Percentiles rank a stretch among this genome's conserved stretches.
phyloP scores from a whole-genome alignment of 2,329 filamentous ascomycete genomes.

The Grosmannia serpens region DNA sequence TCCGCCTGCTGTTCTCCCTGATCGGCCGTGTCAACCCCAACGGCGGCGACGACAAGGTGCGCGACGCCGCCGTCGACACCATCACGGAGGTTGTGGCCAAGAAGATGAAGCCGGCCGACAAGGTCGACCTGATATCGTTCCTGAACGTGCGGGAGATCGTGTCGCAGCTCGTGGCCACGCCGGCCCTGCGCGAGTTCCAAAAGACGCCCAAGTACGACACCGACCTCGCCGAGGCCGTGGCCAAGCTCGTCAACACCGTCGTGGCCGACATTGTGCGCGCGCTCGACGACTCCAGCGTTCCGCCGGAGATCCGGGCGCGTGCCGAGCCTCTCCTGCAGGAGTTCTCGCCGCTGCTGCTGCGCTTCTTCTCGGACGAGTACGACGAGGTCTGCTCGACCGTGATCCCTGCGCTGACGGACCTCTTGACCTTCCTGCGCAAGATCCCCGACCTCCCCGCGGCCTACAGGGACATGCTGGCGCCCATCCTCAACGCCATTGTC shows the following conservation, averaged over 20 bases:
- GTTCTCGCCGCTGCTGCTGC: conserved; percentile 77
- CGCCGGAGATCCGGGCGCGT: conserved; percentile 54
- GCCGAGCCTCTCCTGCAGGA: conserved; percentile 73
- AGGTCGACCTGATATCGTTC: conserved; percentile 86
- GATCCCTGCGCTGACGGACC: conserved; percentile 83
- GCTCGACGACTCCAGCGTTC: conserved; percentile 55
- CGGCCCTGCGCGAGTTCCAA: conserved; percentile 66
- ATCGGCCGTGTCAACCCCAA: conserved; percentile 60
- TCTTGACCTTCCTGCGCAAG: conserved; percentile 83
- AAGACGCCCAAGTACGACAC: conserved; percentile 84
- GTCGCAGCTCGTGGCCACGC: conserved; percentile 72
- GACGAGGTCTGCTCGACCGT: conserved; percentile 96
- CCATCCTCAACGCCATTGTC: conserved; percentile 84
- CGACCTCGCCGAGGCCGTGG: conserved; percentile 87
- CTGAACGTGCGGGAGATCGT: conserved; percentile 81
- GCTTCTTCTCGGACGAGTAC: conserved; percentile 96
- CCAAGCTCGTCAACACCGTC: conserved; percentile 87
- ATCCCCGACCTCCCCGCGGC: conserved; percentile 59
- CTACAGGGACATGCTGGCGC: conserved; percentile 72
- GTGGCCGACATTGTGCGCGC: conserved; percentile 79
- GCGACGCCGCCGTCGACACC: conserved; percentile 85
- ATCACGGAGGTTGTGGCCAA: conserved; percentile 94
- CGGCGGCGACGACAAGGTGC: conserved; percentile 62
- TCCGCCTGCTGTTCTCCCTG: conserved; percentile 74
- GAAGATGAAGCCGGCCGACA: conserved; percentile 92